phyloP scores from a whole-genome alignment of 179 eudicot genomes.

The Camellia oleifera region DNA sequence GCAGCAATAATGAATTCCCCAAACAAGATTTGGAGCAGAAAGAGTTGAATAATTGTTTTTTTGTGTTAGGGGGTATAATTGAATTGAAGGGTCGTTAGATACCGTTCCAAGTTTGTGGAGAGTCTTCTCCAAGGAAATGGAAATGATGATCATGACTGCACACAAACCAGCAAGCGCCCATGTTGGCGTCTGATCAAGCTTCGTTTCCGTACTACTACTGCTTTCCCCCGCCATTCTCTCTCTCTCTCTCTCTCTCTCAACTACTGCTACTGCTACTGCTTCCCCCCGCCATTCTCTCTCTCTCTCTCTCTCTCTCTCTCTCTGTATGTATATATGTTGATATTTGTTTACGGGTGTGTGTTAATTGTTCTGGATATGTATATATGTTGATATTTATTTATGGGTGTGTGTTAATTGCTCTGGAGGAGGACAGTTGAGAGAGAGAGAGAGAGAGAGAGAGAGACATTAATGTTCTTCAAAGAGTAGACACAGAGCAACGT shows the following conservation, averaged over 20 bases:
- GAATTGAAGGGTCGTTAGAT: not conserved
- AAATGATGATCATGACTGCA: slow-evolving; percentile 58
- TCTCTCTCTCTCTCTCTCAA: not conserved
- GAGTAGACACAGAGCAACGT: no score
- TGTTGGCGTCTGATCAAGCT: slow-evolving; percentile 73
- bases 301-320: no score
- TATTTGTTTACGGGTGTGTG: no score
- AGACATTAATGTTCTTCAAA: no score
- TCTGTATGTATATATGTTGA: no score
- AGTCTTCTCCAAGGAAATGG: slow-evolving; percentile 51
- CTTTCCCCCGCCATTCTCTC: slow-evolving; percentile 11
- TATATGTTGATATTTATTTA: no score
- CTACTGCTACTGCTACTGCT: no score
- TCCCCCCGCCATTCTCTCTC: no score
- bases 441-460: not conserved
- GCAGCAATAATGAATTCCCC: not conserved
- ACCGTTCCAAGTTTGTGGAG: slow-evolving; percentile 62
- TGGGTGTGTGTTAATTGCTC: no score
- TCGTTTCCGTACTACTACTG: slow-evolving; percentile 17
- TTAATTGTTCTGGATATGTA: no score
- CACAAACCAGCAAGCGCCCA: slow-evolving; percentile 83
- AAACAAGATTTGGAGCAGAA: no score
- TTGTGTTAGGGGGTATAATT: not conserved
- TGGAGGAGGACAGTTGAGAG: no score
- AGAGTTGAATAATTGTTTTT: not conserved